Percentiles rank a stretch among this genome's conserved stretches.
These are phyloP conservation scores for Elongisporangium senticosum DNA, from an alignment of 352 stramenopile species.

Conservation along the genomic window DNA sequence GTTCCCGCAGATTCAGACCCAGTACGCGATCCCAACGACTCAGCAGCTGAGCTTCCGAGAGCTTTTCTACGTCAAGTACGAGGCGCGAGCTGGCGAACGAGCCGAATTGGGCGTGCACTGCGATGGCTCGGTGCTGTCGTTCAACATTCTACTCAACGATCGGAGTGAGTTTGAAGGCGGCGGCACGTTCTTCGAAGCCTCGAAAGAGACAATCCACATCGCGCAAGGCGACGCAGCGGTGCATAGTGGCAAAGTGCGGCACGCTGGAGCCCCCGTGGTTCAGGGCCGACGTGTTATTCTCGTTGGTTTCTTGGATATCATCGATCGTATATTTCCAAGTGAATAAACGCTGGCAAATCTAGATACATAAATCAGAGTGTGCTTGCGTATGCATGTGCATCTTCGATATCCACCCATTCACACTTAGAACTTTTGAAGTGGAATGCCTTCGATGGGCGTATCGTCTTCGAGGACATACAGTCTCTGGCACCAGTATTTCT, in stretches of 20 bases:
- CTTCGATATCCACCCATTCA: not conserved
- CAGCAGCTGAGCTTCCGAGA: slow-evolving; percentile 73
- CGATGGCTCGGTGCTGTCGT: slow-evolving; percentile 93
- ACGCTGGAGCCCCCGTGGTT: slow-evolving; percentile 86
- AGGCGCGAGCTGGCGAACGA: slow-evolving; percentile 49
- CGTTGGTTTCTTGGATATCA: slow-evolving; percentile 91
- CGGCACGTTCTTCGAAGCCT: slow-evolving; percentile 90
- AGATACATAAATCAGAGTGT: not conserved
- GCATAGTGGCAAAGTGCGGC: slow-evolving; percentile 91
- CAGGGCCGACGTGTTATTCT: slow-evolving; percentile 84
- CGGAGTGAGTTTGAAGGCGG: slow-evolving; percentile 83
- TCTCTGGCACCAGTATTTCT: slow-evolving; percentile 63
- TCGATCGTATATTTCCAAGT: slow-evolving; percentile 17
- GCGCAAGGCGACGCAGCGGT: slow-evolving; percentile 82
- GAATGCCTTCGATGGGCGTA: slow-evolving; percentile 71
- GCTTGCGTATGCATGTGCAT: too few species aligned
- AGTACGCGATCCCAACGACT: slow-evolving; percentile 31
- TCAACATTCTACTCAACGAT: slow-evolving; percentile 89
- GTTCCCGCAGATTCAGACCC: slow-evolving; percentile 48
- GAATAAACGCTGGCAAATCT: not conserved
- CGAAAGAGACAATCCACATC: slow-evolving; percentile 59
- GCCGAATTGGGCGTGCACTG: slow-evolving; percentile 85
- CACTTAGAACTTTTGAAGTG: slow-evolving; percentile 60
- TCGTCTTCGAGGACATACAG: slow-evolving; percentile 74
- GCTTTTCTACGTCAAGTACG: slow-evolving; percentile 87